These are phyloP conservation scores for Ensete ventricosum DNA, from an alignment of 176 grass and related monocot genomes.

Conservation along the genomic window DNA sequence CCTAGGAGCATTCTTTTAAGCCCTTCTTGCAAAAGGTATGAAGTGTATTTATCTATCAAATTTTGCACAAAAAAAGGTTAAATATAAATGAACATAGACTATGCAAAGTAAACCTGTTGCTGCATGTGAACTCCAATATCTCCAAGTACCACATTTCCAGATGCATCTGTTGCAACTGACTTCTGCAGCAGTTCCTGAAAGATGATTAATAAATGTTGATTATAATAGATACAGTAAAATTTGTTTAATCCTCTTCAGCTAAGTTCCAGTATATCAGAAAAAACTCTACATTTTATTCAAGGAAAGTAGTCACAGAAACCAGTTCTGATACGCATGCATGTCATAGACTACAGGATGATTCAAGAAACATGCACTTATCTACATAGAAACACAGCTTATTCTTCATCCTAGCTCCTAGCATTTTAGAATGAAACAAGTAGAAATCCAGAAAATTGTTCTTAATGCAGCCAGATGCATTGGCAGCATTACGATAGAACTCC, in stretches of 20 bases:
- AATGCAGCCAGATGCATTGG: too few relatives aligned
- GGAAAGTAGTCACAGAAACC: not conserved
- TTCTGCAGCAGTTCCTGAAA: constrained; percentile 83
- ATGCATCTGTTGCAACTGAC: constrained; percentile 82
- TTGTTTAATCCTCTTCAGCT: not conserved
- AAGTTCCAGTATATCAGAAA: not conserved
- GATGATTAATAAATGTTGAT: constrained; percentile 17
- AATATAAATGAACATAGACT: not conserved
- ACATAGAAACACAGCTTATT: not conserved
- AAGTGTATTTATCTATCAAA: not conserved
- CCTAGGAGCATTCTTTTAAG: too few relatives aligned
- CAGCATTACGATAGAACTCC: too few relatives aligned
- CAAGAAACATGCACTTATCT: not conserved
- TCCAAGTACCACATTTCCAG: constrained; percentile 76
- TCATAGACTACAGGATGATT: not conserved
- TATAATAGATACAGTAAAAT: not conserved
- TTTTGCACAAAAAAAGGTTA: not conserved
- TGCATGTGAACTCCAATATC: constrained; percentile 94
- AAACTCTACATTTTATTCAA: not conserved
- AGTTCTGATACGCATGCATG: not conserved
- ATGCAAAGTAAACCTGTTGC: constrained; percentile 47
- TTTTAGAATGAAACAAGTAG: too few relatives aligned
- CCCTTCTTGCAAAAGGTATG: not conserved
- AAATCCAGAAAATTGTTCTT: too few relatives aligned
- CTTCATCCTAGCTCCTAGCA: not conserved